These are phyloP conservation scores for Aspergillus sp. DNA, from an alignment of 2,329 filamentous ascomycete genomes.

Conservation along the genomic window DNA sequence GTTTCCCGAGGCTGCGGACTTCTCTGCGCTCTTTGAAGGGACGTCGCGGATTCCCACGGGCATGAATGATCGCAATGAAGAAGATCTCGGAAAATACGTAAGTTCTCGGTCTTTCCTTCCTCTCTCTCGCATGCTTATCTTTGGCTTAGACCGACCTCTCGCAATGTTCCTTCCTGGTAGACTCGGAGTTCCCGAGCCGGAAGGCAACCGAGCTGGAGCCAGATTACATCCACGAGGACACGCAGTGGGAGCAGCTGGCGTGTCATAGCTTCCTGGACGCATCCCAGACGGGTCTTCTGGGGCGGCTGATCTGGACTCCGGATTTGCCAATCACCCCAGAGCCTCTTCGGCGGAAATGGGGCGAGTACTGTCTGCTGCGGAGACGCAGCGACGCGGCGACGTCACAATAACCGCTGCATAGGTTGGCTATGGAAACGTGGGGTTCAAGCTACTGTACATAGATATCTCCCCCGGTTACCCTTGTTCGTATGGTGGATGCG, in stretches of 20 bases:
- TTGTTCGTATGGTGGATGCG: conserved; percentile 22
- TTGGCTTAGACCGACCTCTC: conserved; percentile 63
- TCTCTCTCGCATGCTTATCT: conserved; percentile 12
- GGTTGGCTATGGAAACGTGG: background rate
- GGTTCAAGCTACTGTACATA: conserved; percentile 1
- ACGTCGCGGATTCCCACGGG: conserved; percentile 79
- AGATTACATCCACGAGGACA: conserved; percentile 71
- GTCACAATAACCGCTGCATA: background rate
- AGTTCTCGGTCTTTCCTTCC: conserved; percentile 29
- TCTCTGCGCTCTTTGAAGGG: conserved; percentile 75
- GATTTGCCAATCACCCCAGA: conserved; percentile 69
- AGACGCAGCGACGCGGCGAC: conserved; percentile 49
- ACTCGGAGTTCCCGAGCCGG: conserved; percentile 73
- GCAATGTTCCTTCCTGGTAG: conserved; percentile 80
- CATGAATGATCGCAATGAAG: conserved; percentile 89
- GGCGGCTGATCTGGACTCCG: conserved; percentile 80
- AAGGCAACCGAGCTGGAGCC: conserved; percentile 70
- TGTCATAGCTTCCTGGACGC: conserved; percentile 83
- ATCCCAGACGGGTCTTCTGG: conserved; percentile 69
- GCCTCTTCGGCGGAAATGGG: conserved; percentile 75
- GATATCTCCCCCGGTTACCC: conserved; percentile 11
- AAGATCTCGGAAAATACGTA: conserved; percentile 85
- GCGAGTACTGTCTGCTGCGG: conserved; percentile 79
- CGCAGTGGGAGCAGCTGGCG: conserved; percentile 75
- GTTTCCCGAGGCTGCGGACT: conserved; percentile 72